Evolutionary conservation across 2,329 filamentous ascomycete genomes (phyloP).

Genomic region (Penicillium palitans): DNA sequence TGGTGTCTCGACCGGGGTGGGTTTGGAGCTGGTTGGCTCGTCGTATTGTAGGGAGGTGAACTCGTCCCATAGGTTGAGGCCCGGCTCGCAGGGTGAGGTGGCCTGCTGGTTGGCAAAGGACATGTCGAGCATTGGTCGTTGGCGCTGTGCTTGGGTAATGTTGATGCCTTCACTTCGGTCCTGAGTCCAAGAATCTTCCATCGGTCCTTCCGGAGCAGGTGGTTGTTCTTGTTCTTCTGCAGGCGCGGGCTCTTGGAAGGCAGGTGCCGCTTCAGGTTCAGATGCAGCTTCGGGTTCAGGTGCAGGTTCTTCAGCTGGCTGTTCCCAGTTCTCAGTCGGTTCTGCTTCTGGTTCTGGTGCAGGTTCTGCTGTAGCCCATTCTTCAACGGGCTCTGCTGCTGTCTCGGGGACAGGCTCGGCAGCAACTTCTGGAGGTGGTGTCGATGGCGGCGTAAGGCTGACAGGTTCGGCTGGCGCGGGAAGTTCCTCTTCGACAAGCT

Average conservation of each 20-base stretch:
- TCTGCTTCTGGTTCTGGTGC: conserved; percentile 5
- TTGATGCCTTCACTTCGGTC: neutral
- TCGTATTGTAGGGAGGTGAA: conserved; percentile 41
- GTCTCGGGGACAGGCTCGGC: neutral
- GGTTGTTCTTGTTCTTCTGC: neutral
- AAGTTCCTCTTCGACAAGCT: conserved; percentile 25
- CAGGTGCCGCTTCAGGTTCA: neutral
- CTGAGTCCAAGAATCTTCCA: conserved; percentile 10
- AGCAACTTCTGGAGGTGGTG: conserved; percentile 33
- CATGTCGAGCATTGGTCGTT: conserved; percentile 35
- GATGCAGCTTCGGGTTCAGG: neutral
- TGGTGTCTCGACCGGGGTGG: conserved; percentile 9
- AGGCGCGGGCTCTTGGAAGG: neutral
- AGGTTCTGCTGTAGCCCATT: neutral
- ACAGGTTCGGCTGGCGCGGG: conserved; percentile 10
- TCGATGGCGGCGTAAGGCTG: conserved; percentile 41
- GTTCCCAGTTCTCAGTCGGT: neutral
- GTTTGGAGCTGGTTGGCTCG: conserved; percentile 15
- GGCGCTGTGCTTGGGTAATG: neutral
- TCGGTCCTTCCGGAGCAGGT: neutral
- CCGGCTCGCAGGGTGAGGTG: conserved; percentile 31
- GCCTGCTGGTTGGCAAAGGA: conserved; percentile 40
- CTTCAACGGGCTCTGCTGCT: conserved; percentile 12
- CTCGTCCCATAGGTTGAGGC: conserved; percentile 42
- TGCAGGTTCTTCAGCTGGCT: neutral